Percentiles rank a stretch among this genome's conserved stretches.
These are phyloP conservation scores for Penicillium canariense DNA, from an alignment of 495 filamentous ascomycete species.

Conservation along the genomic window DNA sequence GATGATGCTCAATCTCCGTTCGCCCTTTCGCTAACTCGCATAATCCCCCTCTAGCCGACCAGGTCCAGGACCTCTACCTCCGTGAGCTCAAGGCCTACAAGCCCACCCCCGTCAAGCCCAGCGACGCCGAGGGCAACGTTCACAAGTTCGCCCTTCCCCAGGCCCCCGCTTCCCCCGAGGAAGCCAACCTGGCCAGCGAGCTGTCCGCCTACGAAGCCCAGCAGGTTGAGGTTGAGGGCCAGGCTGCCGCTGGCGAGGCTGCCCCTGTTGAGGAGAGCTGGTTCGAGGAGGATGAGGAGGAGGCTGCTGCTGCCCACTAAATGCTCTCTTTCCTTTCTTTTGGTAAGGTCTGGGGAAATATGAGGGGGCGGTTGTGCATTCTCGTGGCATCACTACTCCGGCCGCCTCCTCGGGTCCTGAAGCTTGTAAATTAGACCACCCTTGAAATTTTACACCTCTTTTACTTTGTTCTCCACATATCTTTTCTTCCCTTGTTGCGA, in stretches of 20 bases:
- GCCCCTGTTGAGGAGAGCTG: constrained; percentile 63
- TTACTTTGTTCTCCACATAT: constrained; percentile 19
- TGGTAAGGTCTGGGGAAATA: constrained; percentile 34
- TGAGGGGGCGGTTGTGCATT: constrained; percentile 26
- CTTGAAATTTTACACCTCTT: constrained; percentile 36
- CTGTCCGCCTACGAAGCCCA: constrained; percentile 90
- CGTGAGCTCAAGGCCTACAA: constrained; percentile 93
- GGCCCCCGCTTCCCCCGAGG: constrained; percentile 82
- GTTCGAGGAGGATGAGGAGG: constrained; percentile 66
- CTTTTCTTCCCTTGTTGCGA: not conserved
- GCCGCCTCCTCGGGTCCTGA: constrained; percentile 36
- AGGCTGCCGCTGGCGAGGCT: constrained; percentile 56
- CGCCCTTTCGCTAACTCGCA: constrained; percentile 17
- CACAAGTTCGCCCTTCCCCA: constrained; percentile 80
- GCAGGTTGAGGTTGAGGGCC: constrained; percentile 92
- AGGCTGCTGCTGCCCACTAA: constrained; percentile 50
- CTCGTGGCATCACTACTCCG: constrained; percentile 24
- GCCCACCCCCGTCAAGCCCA: constrained; percentile 73
- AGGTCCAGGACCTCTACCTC: constrained; percentile 96
- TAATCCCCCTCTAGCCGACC: constrained; percentile 63
- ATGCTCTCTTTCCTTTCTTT: constrained; percentile 24
- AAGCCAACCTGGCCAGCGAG: constrained; percentile 83
- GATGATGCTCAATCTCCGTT: not conserved
- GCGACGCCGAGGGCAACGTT: constrained; percentile 86
- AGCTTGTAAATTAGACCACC: constrained; percentile 49